Conservation (phyloP, 1,139 yeast species). For the Nakaseomyces nivariensis region DNA sequence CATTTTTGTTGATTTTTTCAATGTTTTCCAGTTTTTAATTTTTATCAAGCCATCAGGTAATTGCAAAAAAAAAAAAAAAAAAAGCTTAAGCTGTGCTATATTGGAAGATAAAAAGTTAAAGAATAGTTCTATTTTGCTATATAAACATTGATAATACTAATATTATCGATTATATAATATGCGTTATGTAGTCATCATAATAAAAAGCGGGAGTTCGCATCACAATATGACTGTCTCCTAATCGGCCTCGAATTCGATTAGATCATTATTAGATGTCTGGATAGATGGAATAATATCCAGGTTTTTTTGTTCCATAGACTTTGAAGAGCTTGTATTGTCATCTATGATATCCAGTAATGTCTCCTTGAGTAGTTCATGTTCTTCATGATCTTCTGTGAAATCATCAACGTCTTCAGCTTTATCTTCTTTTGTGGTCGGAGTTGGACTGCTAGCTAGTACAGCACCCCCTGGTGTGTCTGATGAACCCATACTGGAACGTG, state of each 20-base stretch:
- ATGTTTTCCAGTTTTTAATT: too few species aligned
- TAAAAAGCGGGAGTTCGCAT: too few species aligned
- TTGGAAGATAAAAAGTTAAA: too few species aligned
- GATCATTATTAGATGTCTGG: conserved; percentile 7
- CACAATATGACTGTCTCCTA: neutral
- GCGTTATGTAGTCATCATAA: too few species aligned
- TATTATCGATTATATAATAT: too few species aligned
- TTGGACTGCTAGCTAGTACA: neutral
- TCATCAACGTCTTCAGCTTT: conserved; percentile 22
- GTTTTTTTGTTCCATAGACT: neutral
- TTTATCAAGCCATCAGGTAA: too few species aligned
- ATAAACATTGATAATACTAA: too few species aligned
- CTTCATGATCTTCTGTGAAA: conserved; percentile 19
- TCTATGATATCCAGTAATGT: conserved; percentile 15
- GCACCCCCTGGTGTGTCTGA: conserved; percentile 4
- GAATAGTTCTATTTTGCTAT: too few species aligned
- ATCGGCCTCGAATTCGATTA: conserved; percentile 21
- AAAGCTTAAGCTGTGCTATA: too few species aligned
- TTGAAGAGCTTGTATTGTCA: conserved; percentile 3
- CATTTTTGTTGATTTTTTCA: too few species aligned
- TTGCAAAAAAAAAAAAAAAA: too few species aligned
- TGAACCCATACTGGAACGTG: conserved; percentile 20
- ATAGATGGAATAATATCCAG: neutral
- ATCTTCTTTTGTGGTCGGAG: conserved; percentile 5
- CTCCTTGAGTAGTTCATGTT: conserved; percentile 15